phyloP scores from a whole-genome alignment of 805 yeast species.

The Saccharomycopsis olivae region DNA sequence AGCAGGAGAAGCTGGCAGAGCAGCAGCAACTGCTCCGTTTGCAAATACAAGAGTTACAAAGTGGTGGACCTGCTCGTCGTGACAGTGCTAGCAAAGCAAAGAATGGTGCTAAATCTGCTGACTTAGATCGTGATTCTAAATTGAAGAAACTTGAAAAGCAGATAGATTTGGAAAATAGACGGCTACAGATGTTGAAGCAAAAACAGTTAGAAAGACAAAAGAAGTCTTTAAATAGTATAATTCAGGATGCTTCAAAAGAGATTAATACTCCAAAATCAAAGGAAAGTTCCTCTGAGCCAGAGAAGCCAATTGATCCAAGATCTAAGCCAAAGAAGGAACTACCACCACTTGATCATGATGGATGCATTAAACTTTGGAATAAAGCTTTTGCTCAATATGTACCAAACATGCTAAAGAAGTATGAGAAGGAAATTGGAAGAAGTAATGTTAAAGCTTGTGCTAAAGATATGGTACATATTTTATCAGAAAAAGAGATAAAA shows the following conservation, averaged over 20 bases:
- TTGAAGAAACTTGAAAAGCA: background rate
- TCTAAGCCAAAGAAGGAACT: constrained; percentile 18
- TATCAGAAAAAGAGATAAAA: constrained; percentile 60
- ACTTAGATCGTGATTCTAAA: background rate
- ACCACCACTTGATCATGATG: constrained; percentile 17
- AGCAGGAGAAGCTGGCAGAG: background rate
- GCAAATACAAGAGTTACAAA: too few relatives aligned
- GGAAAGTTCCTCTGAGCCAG: constrained; percentile 20
- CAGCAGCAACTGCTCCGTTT: constrained; percentile 5
- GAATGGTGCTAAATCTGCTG: background rate
- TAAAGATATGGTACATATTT: constrained; percentile 57
- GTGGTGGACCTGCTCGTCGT: background rate
- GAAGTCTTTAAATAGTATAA: constrained; percentile 28
- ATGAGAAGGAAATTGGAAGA: constrained; percentile 56
- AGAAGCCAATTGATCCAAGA: constrained; percentile 18
- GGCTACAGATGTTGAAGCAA: background rate
- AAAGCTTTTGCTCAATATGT: constrained; percentile 56
- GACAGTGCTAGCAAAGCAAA: background rate
- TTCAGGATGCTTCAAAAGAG: constrained; percentile 28
- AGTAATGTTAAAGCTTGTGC: constrained; percentile 71
- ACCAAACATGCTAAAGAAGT: constrained; percentile 66
- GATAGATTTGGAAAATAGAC: background rate
- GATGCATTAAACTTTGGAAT: constrained; percentile 24
- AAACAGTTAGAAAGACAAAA: constrained; percentile 22
- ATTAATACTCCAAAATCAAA: constrained; percentile 23